Percentiles rank a stretch among this genome's conserved stretches.
These are phyloP conservation scores for Thamnidium elegans DNA, from an alignment of 192 early-diverging fungal genomes.

Conservation along the genomic window DNA sequence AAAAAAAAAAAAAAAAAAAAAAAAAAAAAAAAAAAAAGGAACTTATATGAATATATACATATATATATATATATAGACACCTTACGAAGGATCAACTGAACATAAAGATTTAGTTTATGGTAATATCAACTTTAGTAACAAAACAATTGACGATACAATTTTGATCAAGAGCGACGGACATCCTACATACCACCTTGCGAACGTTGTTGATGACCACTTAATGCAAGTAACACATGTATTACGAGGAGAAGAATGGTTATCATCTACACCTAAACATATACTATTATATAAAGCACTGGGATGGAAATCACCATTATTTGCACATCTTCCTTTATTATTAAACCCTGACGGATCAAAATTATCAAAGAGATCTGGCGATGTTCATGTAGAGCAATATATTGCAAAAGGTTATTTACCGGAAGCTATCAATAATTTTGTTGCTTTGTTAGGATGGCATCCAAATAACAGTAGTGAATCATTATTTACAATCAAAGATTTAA, in stretches of 20 bases:
- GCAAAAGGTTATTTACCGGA: conserved; percentile 81
- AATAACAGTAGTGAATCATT: conserved; percentile 56
- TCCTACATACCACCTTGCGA: conserved; percentile 94
- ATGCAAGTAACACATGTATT: conserved; percentile 94
- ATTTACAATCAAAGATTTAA: conserved; percentile 59
- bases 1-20: not conserved
- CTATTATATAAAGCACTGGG: conserved; percentile 80
- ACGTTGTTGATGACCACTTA: conserved; percentile 88
- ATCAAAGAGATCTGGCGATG: conserved; percentile 85
- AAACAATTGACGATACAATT: conserved; percentile 82
- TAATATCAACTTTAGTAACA: conserved; percentile 65
- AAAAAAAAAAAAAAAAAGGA: not conserved
- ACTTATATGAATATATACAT: no score
- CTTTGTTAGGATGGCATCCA: conserved; percentile 78
- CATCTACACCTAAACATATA: conserved; percentile 90
- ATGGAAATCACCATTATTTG: conserved; percentile 77
- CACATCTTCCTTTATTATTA: conserved; percentile 85
- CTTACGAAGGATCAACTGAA: conserved; percentile 52
- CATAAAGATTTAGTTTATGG: conserved; percentile 79
- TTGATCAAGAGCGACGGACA: conserved; percentile 89
- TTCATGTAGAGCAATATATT: conserved; percentile 68
- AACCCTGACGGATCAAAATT: conserved; percentile 81
- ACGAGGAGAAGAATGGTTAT: conserved; percentile 94
- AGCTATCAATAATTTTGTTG: conserved; percentile 85
- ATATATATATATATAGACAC: conserved; percentile 6